These are phyloP conservation scores for Oryza nivara DNA, from an alignment of 176 grass and related monocot genomes.

Conservation along the genomic window DNA sequence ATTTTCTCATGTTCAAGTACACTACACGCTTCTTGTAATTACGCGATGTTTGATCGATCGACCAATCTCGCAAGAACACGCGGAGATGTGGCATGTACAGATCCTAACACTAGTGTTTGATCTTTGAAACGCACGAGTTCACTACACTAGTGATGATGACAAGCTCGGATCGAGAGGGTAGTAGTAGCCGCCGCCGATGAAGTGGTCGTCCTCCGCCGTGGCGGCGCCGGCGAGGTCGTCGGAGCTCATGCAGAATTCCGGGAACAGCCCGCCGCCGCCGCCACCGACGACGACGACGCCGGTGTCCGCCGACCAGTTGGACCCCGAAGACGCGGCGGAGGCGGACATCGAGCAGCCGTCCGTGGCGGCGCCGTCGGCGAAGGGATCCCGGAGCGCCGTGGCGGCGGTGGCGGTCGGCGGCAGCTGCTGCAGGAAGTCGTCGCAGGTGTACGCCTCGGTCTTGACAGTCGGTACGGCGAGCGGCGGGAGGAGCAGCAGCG, in stretches of 20 bases:
- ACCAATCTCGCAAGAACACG: constrained; percentile 20
- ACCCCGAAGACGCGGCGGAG: constrained; percentile 47
- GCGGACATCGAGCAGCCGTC: constrained; percentile 40
- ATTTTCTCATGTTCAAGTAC: background rate
- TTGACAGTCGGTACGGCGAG: constrained; percentile 61
- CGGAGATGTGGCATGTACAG: background rate
- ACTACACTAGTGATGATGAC: constrained; percentile 43
- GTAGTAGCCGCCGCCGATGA: constrained; percentile 49
- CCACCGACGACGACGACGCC: background rate
- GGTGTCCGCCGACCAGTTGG: constrained; percentile 50
- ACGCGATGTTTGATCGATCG: background rate
- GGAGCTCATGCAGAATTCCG: constrained; percentile 41
- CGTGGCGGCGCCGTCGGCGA: too few relatives aligned
- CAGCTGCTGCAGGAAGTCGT: constrained; percentile 56
- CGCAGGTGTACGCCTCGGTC: constrained; percentile 65
- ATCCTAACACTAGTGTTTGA: constrained; percentile 14
- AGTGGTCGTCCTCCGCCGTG: constrained; percentile 29
- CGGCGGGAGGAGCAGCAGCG: constrained; percentile 18
- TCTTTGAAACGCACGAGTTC: background rate
- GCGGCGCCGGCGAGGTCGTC: background rate
- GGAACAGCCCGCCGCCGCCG: constrained; percentile 1
- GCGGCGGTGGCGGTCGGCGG: constrained; percentile 7
- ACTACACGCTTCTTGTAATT: too few relatives aligned
- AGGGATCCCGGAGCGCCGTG: too few relatives aligned
- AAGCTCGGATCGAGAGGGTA: constrained; percentile 49